A percentile compares a stretch with the other conserved stretches of the same genome.
Conservation (phyloP, 768 basidiomycete genomes). For the Lentinula raphanica region DNA sequence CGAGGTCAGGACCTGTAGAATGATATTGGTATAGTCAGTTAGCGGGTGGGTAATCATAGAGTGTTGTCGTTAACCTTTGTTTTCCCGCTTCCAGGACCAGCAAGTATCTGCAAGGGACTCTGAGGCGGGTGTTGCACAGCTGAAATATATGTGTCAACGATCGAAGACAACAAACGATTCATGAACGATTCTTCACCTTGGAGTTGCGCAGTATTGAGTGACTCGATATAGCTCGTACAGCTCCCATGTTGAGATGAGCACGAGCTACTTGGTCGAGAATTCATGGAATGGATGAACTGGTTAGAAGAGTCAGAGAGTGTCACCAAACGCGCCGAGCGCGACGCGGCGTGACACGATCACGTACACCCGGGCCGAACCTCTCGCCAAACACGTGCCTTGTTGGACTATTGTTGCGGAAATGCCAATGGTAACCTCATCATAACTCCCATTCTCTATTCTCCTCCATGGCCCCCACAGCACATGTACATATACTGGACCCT, state of each 20-base stretch:
- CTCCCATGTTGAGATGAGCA: neutral
- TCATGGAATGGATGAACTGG: neutral
- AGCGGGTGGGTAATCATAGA: neutral
- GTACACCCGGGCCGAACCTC: neutral
- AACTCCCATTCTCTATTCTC: neutral
- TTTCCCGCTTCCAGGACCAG: conserved; percentile 75
- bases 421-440: neutral
- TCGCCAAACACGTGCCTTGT: neutral
- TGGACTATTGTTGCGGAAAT: neutral
- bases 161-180: no score
- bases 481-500: neutral
- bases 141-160: conserved; percentile 19
- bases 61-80: conserved; percentile 42
- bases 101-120: conserved; percentile 71
- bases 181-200: conserved; percentile 5
- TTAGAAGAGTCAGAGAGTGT: neutral
- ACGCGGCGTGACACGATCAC: neutral
- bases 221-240: neutral
- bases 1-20: conserved; percentile 51
- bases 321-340: neutral
- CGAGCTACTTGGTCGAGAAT: neutral
- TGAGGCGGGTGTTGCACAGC: conserved; percentile 63
- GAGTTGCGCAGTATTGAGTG: conserved; percentile 2
- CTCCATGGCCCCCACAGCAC: neutral
- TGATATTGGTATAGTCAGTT: neutral